These are phyloP conservation scores for Microbotryum saponariae DNA, from an alignment of 1,284 basidiomycete genomes.

Conservation along the genomic window DNA sequence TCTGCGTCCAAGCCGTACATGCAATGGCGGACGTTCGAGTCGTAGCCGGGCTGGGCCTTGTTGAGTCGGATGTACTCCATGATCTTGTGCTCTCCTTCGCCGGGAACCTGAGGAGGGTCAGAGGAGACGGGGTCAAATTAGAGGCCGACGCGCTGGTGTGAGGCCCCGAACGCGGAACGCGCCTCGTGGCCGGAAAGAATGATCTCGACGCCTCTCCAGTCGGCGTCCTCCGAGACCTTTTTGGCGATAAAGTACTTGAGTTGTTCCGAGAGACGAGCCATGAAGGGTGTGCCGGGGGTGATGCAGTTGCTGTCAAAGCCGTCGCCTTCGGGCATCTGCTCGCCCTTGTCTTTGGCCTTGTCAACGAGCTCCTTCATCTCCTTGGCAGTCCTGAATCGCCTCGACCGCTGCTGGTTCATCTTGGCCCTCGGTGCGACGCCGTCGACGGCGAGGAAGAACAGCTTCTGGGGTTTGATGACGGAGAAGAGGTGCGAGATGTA, in stretches of 20 bases:
- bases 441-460: constrained; percentile 77
- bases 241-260: constrained; percentile 94
- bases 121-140: background rate
- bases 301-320: constrained; percentile 96
- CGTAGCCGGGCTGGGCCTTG: constrained; percentile 90
- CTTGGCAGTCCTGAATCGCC: constrained; percentile 89
- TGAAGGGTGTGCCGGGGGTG: constrained; percentile 93
- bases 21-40: constrained; percentile 90
- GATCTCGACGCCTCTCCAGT: constrained; percentile 86
- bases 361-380: constrained; percentile 81
- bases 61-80: constrained; percentile 97
- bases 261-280: constrained; percentile 82
- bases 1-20: constrained; percentile 98
- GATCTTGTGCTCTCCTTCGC: constrained; percentile 99
- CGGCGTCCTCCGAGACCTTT: constrained; percentile 89
- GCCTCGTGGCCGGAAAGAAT: constrained; percentile 95
- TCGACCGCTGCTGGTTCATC: constrained; percentile 97
- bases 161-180: constrained; percentile 10
- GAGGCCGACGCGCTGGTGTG: background rate
- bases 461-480: constrained; percentile 93
- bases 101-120: constrained; percentile 54
- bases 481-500: constrained; percentile 96
- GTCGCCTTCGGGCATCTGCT: constrained; percentile 74
- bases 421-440: constrained; percentile 97
- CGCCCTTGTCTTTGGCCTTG: constrained; percentile 79